Evolutionary conservation across 306 rosid species (phyloP).

Genomic region (Malus domestica): ASM211411v1 NC_041802.1:31788501-31789000

Average conservation of each 20-base stretch:
- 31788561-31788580: slow-evolving; percentile 97
- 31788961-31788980: slow-evolving; percentile 90
- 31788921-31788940: slow-evolving; percentile 52
- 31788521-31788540: slow-evolving; percentile 88
- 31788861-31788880: slow-evolving; percentile 59
- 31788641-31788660: slow-evolving; percentile 95
- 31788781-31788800: slow-evolving; percentile 44
- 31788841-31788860: slow-evolving; percentile 75
- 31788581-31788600: slow-evolving; percentile 98
- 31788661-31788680: slow-evolving; percentile 89
- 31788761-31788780: slow-evolving; percentile 59
- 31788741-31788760: slow-evolving; percentile 59
- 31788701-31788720: slow-evolving; percentile 72
- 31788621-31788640: slow-evolving; percentile 95
- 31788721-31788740: slow-evolving; percentile 72
- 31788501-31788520: slow-evolving; percentile 91
- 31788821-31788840: slow-evolving; percentile 71
- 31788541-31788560: slow-evolving; percentile 97
- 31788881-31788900: slow-evolving; percentile 27
- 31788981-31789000: slow-evolving; percentile 49
- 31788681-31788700: slow-evolving; percentile 91
- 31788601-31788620: slow-evolving; percentile 81
- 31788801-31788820: slow-evolving; percentile 46
- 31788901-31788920: slow-evolving; percentile 36
- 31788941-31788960: slow-evolving; percentile 57